Evolutionary conservation across 805 yeast species (phyloP), one percentile per base, ranked within the genome.

Genomic region (Monosporozyma aerobia): DNA sequence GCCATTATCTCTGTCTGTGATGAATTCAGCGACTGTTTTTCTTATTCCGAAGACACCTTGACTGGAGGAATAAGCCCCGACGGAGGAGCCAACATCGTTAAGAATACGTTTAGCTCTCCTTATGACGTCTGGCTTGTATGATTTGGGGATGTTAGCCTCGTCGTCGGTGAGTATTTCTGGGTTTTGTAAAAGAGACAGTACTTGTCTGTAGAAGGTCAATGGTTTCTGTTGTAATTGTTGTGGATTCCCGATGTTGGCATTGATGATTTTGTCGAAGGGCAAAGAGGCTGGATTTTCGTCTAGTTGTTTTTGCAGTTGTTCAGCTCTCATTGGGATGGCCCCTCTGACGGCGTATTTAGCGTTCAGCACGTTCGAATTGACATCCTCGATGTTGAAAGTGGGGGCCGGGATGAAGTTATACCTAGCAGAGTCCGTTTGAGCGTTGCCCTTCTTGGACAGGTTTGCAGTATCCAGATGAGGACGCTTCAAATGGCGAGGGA

Each of bases 321-420:
- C 98, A 27, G 99, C 98, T 59, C 89, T 81, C 56, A 85, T 80
- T n/a, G 99, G 98, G 54, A 94, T 86, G 35, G 80, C 77, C 30
- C 99, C 99, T 63, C 99, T 78, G 29, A 94, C 99, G 3, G 99
- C 99, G 65, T 94, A 94, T 65, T 90, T 85, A 22, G 99, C 98
- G 51, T 81, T 80, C 49, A 89, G 73, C 8, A 92, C 90, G 53
- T 78, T 73, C 53, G 77, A 82, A 68, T 92, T 92, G 60, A 90
- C 73, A 56, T 85, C 88, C 1, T 64, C 61, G 11, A 76, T 64
- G 2, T 70, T 57, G 40, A 84, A 62, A 49, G 64, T 69, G 14
- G 63, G 62, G 5, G 74, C 72, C 1, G 72, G 68, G 13, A 54
- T 54, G 35, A 65, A 61, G 19, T 56, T 52, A 27, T 56, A 51